These are phyloP conservation scores for Scopulariopsis brevicaulis DNA, from an alignment of 2,329 filamentous ascomycete genomes.

Conservation along the genomic window DNA sequence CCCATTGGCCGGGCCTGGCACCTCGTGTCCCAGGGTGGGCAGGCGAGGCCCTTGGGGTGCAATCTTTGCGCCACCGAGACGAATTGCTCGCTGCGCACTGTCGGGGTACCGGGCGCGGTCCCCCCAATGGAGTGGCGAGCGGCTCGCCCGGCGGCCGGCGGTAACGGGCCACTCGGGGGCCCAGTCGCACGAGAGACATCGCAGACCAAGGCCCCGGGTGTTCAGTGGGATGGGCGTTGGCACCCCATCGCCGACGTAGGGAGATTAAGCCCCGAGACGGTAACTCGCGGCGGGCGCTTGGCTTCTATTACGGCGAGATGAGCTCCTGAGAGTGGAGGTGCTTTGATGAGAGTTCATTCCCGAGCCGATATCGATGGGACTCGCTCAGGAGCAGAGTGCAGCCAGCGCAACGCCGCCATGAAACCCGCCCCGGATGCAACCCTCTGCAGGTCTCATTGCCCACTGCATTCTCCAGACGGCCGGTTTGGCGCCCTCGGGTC, in stretches of 20 bases:
- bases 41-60: constrained; percentile 1
- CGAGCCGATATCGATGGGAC: no score
- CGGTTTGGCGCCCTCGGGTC: not conserved
- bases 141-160: no score
- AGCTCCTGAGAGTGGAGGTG: no score
- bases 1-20: not conserved
- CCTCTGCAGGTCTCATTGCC: not conserved
- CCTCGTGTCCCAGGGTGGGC: not conserved
- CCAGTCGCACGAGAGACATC: not conserved
- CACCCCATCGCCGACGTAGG: not conserved
- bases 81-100: not conserved
- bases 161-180: not conserved
- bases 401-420: not conserved
- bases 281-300: not conserved
- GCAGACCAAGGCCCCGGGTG: not conserved
- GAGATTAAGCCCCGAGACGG: not conserved
- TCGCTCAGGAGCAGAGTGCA: no score
- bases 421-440: not conserved
- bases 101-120: not conserved
- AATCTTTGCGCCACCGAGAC: constrained; percentile 1
- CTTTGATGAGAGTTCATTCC: no score
- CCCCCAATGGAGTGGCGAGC: not conserved
- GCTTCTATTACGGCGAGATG: not conserved
- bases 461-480: not conserved
- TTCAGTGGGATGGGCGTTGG: not conserved